Conservation (phyloP, 2,329 filamentous ascomycete species). For the Ploettnerulaceae sp. region DNA sequence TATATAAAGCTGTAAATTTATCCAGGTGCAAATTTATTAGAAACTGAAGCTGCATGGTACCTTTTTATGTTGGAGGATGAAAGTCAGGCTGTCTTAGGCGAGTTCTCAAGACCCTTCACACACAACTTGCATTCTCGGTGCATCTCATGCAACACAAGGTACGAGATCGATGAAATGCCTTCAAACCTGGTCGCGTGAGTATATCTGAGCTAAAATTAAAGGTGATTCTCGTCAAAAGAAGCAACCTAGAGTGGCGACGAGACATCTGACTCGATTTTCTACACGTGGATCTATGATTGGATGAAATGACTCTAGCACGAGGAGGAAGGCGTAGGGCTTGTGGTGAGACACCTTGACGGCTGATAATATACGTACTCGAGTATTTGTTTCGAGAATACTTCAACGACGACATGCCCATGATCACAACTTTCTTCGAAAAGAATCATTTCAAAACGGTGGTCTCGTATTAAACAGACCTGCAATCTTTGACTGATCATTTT, state of each 20-base stretch:
- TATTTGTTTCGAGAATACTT: not conserved
- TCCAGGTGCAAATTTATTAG: too few species aligned
- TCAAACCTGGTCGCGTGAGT: constrained; percentile 11
- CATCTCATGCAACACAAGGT: constrained; percentile 1
- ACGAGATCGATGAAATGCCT: not conserved
- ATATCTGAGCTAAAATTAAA: not conserved
- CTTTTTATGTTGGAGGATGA: too few species aligned
- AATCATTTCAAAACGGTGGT: not conserved
- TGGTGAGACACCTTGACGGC: constrained; percentile 10
- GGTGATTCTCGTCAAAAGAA: not conserved
- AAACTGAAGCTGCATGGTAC: too few species aligned
- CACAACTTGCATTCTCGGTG: not conserved
- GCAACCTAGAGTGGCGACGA: not conserved
- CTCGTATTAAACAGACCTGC: too few species aligned
- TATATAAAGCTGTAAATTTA: too few species aligned
- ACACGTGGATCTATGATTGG: constrained; percentile 10
- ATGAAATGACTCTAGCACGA: constrained; percentile 3
- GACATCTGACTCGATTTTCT: constrained; percentile 1
- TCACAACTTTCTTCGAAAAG: not conserved
- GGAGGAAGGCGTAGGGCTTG: not conserved
- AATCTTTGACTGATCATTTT: not conserved
- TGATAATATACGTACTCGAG: not conserved
- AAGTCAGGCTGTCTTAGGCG: too few species aligned
- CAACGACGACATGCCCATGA: not conserved
- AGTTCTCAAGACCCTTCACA: not conserved